Percentiles rank a stretch among this genome's conserved stretches.
Evolutionary conservation across 805 yeast genomes (phyloP).

Genomic region (Limtongia smithiae): DNA sequence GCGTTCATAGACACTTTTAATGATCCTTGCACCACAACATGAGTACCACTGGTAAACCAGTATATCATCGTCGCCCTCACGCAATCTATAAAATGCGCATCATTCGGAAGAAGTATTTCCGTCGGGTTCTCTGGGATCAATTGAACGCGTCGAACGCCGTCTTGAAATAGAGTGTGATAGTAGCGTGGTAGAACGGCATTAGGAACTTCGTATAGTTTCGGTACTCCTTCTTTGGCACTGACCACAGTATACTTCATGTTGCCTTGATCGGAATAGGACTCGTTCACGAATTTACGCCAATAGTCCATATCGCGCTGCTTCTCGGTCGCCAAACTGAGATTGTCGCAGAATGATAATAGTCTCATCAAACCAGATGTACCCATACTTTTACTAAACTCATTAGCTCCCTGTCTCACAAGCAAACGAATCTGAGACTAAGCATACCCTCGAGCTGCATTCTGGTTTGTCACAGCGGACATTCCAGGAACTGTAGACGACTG

Average conservation of each 20-base stretch:
- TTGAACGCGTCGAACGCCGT: conserved; percentile 53
- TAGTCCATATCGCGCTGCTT: conserved; percentile 45
- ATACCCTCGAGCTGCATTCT: conserved; percentile 8
- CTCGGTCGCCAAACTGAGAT: conserved; percentile 44
- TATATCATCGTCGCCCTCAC: conserved; percentile 48
- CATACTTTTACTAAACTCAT: conserved; percentile 40
- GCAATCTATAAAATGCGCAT: conserved; percentile 53
- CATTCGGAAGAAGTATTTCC: conserved; percentile 53
- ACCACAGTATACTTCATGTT: conserved; percentile 45
- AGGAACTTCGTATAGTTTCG: conserved; percentile 60
- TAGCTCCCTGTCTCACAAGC: conserved; percentile 33
- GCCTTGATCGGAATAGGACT: conserved; percentile 53
- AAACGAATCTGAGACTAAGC: too few species aligned
- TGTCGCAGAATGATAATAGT: conserved; percentile 49
- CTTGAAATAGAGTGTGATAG: conserved; percentile 49
- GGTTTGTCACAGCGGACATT: conserved; percentile 4
- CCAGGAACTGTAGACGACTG: background rate
- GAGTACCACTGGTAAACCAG: conserved; percentile 67
- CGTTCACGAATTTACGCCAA: conserved; percentile 50
- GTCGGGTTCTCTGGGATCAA: conserved; percentile 45
- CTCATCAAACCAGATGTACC: conserved; percentile 52
- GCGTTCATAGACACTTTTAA: conserved; percentile 60
- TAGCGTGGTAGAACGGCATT: conserved; percentile 63
- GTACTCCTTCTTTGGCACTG: conserved; percentile 44
- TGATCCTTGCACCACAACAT: conserved; percentile 58